phyloP scores from a whole-genome alignment of 257 asterid species.

The Solanum ossicruentum region DNA sequence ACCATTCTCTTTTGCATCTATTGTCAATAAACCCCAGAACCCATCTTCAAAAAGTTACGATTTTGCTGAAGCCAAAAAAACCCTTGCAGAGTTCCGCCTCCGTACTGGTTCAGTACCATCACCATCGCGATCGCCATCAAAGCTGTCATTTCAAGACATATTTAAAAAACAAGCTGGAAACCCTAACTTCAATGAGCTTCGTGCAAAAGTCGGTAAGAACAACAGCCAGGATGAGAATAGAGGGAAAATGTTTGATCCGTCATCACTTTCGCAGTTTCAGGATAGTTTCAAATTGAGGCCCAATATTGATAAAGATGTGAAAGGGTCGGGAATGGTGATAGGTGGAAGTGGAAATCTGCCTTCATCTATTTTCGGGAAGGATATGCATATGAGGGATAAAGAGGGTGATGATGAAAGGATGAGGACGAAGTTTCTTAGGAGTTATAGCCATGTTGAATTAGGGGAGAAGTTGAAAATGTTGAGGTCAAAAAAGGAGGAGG shows the following conservation, averaged over 20 bases:
- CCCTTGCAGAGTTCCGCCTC: slow-evolving; percentile 11
- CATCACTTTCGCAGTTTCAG: neutral
- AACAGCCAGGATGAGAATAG: neutral
- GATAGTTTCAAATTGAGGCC: neutral
- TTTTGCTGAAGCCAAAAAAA: neutral
- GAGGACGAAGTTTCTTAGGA: slow-evolving; percentile 4
- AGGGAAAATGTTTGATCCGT: neutral
- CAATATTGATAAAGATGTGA: neutral
- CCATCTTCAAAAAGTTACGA: neutral
- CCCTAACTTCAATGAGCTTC: neutral
- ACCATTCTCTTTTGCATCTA: neutral
- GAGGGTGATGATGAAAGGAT: neutral
- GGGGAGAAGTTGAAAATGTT: slow-evolving; percentile 44
- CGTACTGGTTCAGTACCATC: neutral
- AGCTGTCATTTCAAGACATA: slow-evolving; percentile 24
- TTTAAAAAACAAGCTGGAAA: slow-evolving; percentile 4
- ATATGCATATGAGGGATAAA: neutral
- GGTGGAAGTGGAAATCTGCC: neutral
- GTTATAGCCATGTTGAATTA: slow-evolving; percentile 20
- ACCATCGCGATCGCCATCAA: neutral
- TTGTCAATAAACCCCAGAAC: neutral
- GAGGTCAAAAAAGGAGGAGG: slow-evolving; percentile 47
- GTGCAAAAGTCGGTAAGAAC: neutral
- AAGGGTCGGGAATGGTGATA: neutral
- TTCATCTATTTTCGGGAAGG: slow-evolving; percentile 3